Evolutionary conservation across 176 grass and related monocot species (phyloP).

Genomic region (Otatea glauca): DNA sequence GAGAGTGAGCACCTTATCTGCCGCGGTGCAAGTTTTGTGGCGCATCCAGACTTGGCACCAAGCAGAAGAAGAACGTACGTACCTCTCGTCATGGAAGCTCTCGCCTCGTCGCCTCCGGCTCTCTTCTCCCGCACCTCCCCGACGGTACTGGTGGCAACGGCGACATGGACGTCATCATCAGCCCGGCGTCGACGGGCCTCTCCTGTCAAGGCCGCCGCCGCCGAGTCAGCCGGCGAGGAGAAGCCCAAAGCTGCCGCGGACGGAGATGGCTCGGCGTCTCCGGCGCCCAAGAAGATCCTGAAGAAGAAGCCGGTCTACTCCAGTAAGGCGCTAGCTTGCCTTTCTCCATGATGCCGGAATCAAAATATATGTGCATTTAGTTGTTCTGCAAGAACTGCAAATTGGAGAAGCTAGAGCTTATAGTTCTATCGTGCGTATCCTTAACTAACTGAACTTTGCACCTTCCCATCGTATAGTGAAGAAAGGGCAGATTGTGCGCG

Average conservation of each 20-base stretch:
- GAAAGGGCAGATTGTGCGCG: conserved; percentile 94
- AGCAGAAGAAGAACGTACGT: background rate
- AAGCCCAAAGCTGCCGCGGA: background rate
- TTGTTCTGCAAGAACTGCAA: no score
- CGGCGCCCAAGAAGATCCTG: conserved; percentile 59
- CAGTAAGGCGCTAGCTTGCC: conserved; percentile 41
- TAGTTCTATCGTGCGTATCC: background rate
- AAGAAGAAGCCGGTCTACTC: conserved; percentile 89
- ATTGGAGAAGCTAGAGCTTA: background rate
- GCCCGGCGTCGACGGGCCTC: background rate
- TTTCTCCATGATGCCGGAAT: background rate
- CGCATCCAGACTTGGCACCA: background rate
- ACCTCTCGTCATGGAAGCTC: conserved; percentile 49
- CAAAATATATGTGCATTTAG: background rate
- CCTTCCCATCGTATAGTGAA: conserved; percentile 57
- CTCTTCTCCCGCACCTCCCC: conserved; percentile 8
- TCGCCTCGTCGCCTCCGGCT: conserved; percentile 38
- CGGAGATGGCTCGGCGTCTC: background rate
- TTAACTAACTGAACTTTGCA: background rate
- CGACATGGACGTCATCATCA: background rate
- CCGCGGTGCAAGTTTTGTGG: conserved; percentile 30
- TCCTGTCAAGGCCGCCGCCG: conserved; percentile 43
- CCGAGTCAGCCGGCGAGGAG: conserved; percentile 45
- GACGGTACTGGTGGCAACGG: background rate
- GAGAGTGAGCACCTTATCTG: conserved; percentile 13